These are phyloP conservation scores for Phytophthora brassicae DNA, from an alignment of 352 stramenopile genomes.

Conservation along the genomic window DNA sequence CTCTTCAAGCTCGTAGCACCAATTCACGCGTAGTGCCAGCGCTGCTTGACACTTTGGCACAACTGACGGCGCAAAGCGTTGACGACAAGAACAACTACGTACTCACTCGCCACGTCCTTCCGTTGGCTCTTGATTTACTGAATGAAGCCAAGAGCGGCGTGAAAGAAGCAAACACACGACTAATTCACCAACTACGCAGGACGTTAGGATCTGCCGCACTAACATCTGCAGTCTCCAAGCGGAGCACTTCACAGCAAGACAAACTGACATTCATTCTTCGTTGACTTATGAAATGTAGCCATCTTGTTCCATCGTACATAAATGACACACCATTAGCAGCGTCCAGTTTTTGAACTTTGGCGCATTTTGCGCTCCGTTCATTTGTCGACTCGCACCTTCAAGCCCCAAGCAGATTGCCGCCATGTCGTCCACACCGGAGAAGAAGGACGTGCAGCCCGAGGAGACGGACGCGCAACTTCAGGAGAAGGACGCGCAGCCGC, in stretches of 20 bases:
- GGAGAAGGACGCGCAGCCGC: neutral
- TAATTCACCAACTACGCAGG: conserved; percentile 39
- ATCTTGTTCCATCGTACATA: neutral
- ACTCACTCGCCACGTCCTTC: conserved; percentile 65
- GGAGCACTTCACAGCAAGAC: conserved; percentile 59
- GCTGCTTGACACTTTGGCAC: conserved; percentile 53
- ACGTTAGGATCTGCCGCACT: conserved; percentile 23
- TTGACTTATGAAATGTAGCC: conserved; percentile 20
- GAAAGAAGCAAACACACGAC: conserved; percentile 54
- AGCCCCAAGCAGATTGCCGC: neutral
- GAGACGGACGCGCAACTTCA: neutral
- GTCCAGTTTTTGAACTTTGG: conserved; percentile 9
- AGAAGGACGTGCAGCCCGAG: conserved; percentile 7
- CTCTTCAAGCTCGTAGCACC: conserved; percentile 41
- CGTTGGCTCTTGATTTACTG: conserved; percentile 65
- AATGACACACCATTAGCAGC: neutral
- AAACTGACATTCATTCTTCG: conserved; percentile 50
- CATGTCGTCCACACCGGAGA: conserved; percentile 13
- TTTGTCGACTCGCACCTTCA: conserved; percentile 13
- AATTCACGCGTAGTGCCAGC: conserved; percentile 65
- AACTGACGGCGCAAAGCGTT: conserved; percentile 27
- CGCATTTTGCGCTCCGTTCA: conserved; percentile 15
- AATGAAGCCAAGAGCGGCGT: conserved; percentile 79
- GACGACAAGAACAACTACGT: conserved; percentile 64
- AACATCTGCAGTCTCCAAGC: conserved; percentile 37